phyloP scores from a whole-genome alignment of 257 asterid genomes.

The Primulina eburnea region DNA sequence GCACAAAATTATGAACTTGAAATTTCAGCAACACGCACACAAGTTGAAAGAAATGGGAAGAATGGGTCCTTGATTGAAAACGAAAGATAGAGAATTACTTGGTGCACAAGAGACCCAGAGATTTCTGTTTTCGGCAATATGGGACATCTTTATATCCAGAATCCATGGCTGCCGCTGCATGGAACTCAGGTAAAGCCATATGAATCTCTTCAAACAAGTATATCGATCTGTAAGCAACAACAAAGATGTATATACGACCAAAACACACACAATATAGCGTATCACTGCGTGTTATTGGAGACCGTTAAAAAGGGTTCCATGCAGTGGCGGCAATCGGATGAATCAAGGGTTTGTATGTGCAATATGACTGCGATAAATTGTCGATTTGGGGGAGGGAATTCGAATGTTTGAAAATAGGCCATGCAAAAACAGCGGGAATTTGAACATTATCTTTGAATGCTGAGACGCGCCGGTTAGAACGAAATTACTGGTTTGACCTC shows the following conservation, averaged over 20 bases:
- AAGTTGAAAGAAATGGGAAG: neutral
- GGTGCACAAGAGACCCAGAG: constrained; percentile 89
- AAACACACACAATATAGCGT: constrained; percentile 4
- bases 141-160: constrained; percentile 58
- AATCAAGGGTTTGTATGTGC: constrained; percentile 30
- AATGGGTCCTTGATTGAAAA: neutral
- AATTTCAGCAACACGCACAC: neutral
- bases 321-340: constrained; percentile 45
- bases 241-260: neutral
- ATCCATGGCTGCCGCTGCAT: constrained; percentile 33
- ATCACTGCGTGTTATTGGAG: constrained; percentile 21
- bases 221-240: neutral
- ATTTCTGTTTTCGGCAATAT: constrained; percentile 94
- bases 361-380: constrained; percentile 1
- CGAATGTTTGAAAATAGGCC: constrained; percentile 63
- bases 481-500: constrained; percentile 33
- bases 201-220: neutral
- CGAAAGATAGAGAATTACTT: constrained; percentile 41
- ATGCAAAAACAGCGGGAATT: constrained; percentile 57
- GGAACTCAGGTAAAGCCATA: constrained; percentile 27
- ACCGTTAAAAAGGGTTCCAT: constrained; percentile 52
- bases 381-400: constrained; percentile 50
- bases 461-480: constrained; percentile 29
- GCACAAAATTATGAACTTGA: neutral
- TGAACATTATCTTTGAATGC: constrained; percentile 20